Evolutionary conservation across 179 eudicot species (phyloP).

Genomic region (Drosera spatulata): DNA sequence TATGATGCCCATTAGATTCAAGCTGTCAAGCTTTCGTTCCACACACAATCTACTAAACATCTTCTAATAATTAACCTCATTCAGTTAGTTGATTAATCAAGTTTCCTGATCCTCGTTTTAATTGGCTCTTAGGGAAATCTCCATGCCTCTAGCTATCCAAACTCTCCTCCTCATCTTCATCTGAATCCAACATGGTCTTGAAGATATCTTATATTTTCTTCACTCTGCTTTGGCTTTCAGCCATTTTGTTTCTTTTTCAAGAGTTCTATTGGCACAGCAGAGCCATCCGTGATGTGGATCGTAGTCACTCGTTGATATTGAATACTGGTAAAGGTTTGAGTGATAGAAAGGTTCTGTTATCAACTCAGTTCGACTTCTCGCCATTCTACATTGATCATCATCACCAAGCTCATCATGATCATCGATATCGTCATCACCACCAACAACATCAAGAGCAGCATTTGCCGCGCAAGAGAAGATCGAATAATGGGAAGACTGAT

Average conservation of each 20-base stretch:
- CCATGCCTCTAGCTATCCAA: not conserved
- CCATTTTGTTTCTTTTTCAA: not conserved
- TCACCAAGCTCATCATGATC: too few species aligned
- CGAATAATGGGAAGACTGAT: too few species aligned
- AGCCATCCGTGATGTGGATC: too few species aligned
- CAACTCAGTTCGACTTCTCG: too few species aligned
- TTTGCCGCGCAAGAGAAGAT: too few species aligned
- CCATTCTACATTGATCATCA: too few species aligned
- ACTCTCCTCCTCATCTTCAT: not conserved
- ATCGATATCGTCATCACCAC: too few species aligned
- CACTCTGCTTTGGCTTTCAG: not conserved
- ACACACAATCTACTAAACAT: not conserved
- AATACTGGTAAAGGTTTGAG: too few species aligned
- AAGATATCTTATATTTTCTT: conserved; percentile 1
- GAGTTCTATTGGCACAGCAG: not conserved
- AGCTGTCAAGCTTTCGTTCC: not conserved
- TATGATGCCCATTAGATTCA: not conserved
- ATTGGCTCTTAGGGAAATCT: too few species aligned
- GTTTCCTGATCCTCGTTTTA: not conserved
- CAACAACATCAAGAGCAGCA: too few species aligned
- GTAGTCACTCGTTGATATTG: too few species aligned
- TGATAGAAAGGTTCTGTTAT: too few species aligned
- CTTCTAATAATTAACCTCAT: not conserved
- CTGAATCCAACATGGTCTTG: not conserved
- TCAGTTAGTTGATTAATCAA: not conserved